Conservation (phyloP, 208 protist species). For the Trypanosoma caninum region DNA sequence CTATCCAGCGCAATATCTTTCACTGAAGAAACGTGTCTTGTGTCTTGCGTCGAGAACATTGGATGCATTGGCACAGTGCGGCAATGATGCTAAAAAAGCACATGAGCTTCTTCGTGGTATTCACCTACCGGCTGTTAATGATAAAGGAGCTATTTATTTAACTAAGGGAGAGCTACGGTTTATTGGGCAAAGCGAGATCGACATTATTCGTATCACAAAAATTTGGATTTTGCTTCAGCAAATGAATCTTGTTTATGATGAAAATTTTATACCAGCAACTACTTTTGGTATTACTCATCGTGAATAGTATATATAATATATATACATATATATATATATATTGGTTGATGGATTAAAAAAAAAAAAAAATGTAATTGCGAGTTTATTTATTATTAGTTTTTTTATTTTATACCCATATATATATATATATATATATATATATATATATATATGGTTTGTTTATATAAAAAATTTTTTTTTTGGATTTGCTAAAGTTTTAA, state of each 20-base stretch:
- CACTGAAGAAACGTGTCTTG: constrained; percentile 71
- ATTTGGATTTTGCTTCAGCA: constrained; percentile 90
- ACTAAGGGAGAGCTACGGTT: constrained; percentile 92
- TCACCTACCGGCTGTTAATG: constrained; percentile 76
- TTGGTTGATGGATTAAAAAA: no score
- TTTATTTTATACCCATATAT: no score
- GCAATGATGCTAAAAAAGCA: constrained; percentile 69
- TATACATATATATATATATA: no score
- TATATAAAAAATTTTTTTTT: no score
- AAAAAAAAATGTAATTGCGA: no score
- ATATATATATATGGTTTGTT: no score
- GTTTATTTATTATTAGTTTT: no score
- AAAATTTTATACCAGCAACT: constrained; percentile 75
- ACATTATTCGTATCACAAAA: constrained; percentile 83
- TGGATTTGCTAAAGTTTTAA: no score
- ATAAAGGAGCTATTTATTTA: constrained; percentile 80
- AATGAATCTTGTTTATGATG: constrained; percentile 84
- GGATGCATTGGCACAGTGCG: constrained; percentile 51
- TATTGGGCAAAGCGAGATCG: constrained; percentile 55
- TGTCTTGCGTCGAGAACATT: constrained; percentile 39
- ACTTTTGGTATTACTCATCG: constrained; percentile 75
- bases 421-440: no score
- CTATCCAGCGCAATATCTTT: constrained; percentile 70
- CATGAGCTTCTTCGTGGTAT: constrained; percentile 67
- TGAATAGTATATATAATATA: constrained; percentile 16